Base-by-base conservation (phyloP, 768 basidiomycete species). In the Tricholoma saponaceum region DNA sequence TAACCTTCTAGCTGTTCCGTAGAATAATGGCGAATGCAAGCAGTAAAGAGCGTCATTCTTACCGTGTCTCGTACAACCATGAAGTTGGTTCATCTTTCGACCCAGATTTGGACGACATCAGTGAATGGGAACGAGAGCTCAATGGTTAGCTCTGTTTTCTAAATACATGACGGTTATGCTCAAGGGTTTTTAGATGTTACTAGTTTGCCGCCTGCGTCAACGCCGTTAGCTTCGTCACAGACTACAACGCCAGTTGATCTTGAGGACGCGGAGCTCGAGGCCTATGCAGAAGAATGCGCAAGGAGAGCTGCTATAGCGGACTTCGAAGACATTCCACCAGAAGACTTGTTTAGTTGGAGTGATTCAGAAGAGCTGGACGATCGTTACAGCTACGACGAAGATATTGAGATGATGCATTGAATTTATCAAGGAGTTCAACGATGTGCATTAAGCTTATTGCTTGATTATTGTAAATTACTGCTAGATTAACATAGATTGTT, bases 41-140 rank as follows among this genome's bases (percentile, higher is more conserved):
- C 30, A 73, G 77, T 10, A 84, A 79, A 62, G 67, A 72, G 16
- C 72, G 67, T 2, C 81, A 89, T 64, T 68, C 76, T 2, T 89
- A 85, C 62, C 78, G 81, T 8, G 66, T 87, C 2, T 89, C 87
- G 1, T 90, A 86, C 58, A 78, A 81, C 25, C 66, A 73, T 16
- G 87, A 89, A 57, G 87, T 90, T 3, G 89, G 89, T 5, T 88
- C 87, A 14, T 90, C 89, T 0, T 82, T 89, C 57, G 89, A 90
- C 66, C 89, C 89, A 4, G 83, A 83, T 66, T 70, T 89, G 64
- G 86, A 90, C 32, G 86, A 89, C 56, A 67, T 81, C 4, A 71
- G 62, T 20, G 64, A 68, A n/a, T 89, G 86, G 87, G 87, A 89
- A 67, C 63, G 70, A 26, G 83, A 83, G 46, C 64, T 88, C 4